A percentile compares a stretch with the other conserved stretches of the same genome.
phyloP scores from a whole-genome alignment of 495 filamentous ascomycete species.

The Penicillium nucicola region DNA sequence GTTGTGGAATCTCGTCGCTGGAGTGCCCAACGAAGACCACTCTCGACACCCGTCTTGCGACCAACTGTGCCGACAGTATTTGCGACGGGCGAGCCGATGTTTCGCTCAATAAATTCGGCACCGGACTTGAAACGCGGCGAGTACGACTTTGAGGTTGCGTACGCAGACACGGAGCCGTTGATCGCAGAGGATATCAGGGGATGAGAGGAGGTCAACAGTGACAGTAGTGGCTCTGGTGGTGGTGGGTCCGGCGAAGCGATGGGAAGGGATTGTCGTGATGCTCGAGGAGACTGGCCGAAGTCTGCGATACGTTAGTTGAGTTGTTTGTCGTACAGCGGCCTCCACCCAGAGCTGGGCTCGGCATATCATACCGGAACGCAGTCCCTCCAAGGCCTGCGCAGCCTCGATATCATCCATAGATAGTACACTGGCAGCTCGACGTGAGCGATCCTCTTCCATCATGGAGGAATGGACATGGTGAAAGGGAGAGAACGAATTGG shows the following conservation, averaged over 20 bases:
- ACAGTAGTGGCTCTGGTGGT: slow-evolving; percentile 68
- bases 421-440: slow-evolving; percentile 47
- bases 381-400: slow-evolving; percentile 80
- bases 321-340: not conserved
- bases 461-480: slow-evolving; percentile 33
- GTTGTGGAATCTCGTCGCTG: slow-evolving; percentile 37
- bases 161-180: slow-evolving; percentile 75
- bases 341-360: slow-evolving; percentile 2
- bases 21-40: slow-evolving; percentile 75
- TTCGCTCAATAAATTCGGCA: slow-evolving; percentile 82
- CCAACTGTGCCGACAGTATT: slow-evolving; percentile 79
- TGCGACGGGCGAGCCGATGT: slow-evolving; percentile 73
- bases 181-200: slow-evolving; percentile 78
- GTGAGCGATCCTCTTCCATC: slow-evolving; percentile 47
- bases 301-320: slow-evolving; percentile 20
- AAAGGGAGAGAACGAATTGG: slow-evolving; percentile 6
- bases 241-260: slow-evolving; percentile 22
- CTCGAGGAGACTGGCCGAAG: slow-evolving; percentile 32
- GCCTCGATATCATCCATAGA: slow-evolving; percentile 87
- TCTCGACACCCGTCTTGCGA: slow-evolving; percentile 78
- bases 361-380: slow-evolving; percentile 69
- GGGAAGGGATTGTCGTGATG: slow-evolving; percentile 25
- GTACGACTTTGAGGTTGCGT: slow-evolving; percentile 79
- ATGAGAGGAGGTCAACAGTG: slow-evolving; percentile 75
- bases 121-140: slow-evolving; percentile 79